phyloP scores from a whole-genome alignment of 1,139 yeast genomes.

The Eremothecium sinecaudum region DNA sequence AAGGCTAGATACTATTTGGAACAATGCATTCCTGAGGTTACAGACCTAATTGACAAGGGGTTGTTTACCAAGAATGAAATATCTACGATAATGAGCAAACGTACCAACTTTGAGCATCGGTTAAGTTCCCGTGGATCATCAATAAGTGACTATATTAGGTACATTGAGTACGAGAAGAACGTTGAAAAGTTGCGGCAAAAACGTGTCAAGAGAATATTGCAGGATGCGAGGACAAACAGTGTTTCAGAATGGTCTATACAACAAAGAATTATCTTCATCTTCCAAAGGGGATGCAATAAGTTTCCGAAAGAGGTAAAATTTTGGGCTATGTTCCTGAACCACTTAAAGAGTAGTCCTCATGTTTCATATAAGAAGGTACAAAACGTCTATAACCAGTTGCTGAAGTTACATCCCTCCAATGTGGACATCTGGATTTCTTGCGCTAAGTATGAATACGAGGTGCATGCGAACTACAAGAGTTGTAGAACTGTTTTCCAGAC shows the following conservation, averaged over 20 bases:
- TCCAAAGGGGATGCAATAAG: conserved; percentile 71
- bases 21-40: conserved; percentile 84
- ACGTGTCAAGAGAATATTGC: conserved; percentile 54
- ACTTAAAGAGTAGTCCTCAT: conserved; percentile 46
- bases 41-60: conserved; percentile 74
- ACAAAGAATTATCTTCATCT: conserved; percentile 73
- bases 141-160: conserved; percentile 67
- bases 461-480: conserved; percentile 79
- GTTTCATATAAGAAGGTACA: conserved; percentile 77
- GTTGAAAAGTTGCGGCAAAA: conserved; percentile 71
- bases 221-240: conserved; percentile 41
- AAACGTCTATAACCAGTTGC: conserved; percentile 64
- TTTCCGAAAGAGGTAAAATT: conserved; percentile 69
- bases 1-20: conserved; percentile 71
- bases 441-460: conserved; percentile 87
- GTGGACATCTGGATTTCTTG: conserved; percentile 90
- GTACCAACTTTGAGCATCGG: conserved; percentile 93
- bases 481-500: conserved; percentile 81
- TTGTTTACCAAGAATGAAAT: conserved; percentile 75
- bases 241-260: conserved; percentile 84
- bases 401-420: conserved; percentile 86
- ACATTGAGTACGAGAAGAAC: conserved; percentile 72
- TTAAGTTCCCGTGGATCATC: conserved; percentile 76
- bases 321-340: conserved; percentile 72
- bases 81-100: conserved; percentile 76